Percentiles rank a stretch among this genome's conserved stretches.
phyloP scores from a whole-genome alignment of 768 basidiomycete genomes.

The Suillus variegatus region DNA sequence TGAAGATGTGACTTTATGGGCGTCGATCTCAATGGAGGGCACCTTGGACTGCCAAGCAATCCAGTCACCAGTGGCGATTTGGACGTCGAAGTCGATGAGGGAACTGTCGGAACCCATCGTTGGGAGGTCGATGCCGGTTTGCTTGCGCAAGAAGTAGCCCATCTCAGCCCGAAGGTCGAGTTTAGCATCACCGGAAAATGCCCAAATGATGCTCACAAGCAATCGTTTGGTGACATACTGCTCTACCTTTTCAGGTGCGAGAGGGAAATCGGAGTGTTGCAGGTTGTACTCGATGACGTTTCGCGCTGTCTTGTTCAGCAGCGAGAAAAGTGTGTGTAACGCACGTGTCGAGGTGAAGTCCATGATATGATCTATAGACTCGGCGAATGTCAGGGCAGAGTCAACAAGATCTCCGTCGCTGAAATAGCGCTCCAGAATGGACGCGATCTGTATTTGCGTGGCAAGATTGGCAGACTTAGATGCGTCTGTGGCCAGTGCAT shows the following conservation, averaged over 20 bases:
- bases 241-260: conserved; percentile 80
- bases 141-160: conserved; percentile 82
- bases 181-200: conserved; percentile 96
- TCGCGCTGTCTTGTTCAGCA: conserved; percentile 93
- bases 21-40: conserved; percentile 94
- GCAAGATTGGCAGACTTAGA: conserved; percentile 60
- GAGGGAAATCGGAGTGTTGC: conserved; percentile 94
- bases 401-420: conserved; percentile 79
- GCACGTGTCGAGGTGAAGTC: conserved; percentile 93
- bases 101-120: conserved; percentile 73
- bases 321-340: conserved; percentile 93
- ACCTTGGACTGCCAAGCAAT: conserved; percentile 89
- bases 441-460: conserved; percentile 75
- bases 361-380: conserved; percentile 96
- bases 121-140: conserved; percentile 90
- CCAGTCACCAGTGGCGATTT: conserved; percentile 86
- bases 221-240: conserved; percentile 90
- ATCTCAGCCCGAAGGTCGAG: conserved; percentile 85
- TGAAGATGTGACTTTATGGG: conserved; percentile 92
- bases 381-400: conserved; percentile 76
- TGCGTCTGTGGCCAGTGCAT: conserved; percentile 44
- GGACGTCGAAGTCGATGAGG: conserved; percentile 94
- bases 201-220: conserved; percentile 94
- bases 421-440: conserved; percentile 81
- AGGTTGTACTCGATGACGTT: conserved; percentile 94